Conservation (phyloP, 257 asterid genomes). For the Capsicum baccatum region DNA sequence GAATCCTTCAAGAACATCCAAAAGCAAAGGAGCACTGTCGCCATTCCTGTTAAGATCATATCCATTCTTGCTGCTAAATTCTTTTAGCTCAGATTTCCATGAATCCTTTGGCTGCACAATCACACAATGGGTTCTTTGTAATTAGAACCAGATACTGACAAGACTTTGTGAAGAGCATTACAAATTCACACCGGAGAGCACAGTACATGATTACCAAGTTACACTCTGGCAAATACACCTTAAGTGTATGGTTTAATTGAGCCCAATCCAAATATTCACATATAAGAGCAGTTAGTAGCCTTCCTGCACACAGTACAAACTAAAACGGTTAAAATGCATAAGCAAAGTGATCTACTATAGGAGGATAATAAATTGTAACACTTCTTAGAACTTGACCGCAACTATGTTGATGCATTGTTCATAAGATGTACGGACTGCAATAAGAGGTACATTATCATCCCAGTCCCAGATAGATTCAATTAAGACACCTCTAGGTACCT, state of each 20-base stretch:
- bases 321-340: background rate
- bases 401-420: constrained; percentile 1
- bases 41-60: constrained; percentile 91
- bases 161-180: background rate
- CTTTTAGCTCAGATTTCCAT: constrained; percentile 95
- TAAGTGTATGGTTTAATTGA: constrained; percentile 76
- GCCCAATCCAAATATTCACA: constrained; percentile 99
- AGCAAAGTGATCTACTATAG: background rate
- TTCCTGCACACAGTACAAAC: constrained; percentile 57
- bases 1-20: constrained; percentile 99
- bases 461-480: background rate
- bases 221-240: constrained; percentile 94
- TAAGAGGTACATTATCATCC: background rate
- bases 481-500: background rate
- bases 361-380: constrained; percentile 19
- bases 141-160: constrained; percentile 18
- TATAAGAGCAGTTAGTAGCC: constrained; percentile 78
- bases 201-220: constrained; percentile 61
- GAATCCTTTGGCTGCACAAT: constrained; percentile 80
- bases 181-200: background rate
- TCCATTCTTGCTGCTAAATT: constrained; percentile 91
- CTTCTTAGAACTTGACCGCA: constrained; percentile 23
- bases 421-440: constrained; percentile 4
- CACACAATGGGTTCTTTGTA: constrained; percentile 21
- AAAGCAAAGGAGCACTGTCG: constrained; percentile 92